Conservation (phyloP, 441 rosid species). For the Jatropha podagrica region DNA sequence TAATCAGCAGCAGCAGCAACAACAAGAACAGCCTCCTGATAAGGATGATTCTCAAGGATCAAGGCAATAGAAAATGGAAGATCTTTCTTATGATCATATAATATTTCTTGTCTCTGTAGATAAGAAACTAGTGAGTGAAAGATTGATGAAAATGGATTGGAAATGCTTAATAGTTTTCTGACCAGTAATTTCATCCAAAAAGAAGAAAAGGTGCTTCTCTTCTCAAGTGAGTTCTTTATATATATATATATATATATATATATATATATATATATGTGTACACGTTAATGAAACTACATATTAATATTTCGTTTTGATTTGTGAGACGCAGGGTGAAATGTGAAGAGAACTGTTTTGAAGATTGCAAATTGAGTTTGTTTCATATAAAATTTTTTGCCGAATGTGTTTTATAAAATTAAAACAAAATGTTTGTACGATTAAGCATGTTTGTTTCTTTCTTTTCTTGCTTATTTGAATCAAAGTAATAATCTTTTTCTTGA, state of each 20-base stretch:
- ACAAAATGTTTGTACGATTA: slow-evolving; percentile 1
- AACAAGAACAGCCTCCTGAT: slow-evolving; percentile 35
- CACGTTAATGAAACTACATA: background rate
- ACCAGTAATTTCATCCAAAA: slow-evolving; percentile 14
- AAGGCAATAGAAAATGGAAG: slow-evolving; percentile 40
- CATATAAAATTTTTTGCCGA: slow-evolving; percentile 2
- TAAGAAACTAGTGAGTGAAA: slow-evolving; percentile 9
- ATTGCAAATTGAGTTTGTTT: slow-evolving; percentile 27
- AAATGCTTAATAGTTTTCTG: background rate
- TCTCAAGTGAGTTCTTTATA: background rate
- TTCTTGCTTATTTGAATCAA: slow-evolving; percentile 23
- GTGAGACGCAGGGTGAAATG: slow-evolving; percentile 27
- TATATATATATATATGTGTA: too few species aligned
- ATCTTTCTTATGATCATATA: too few species aligned
- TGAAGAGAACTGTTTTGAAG: slow-evolving; percentile 26
- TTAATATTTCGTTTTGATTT: background rate
- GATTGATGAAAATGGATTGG: slow-evolving; percentile 11
- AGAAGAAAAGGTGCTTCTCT: slow-evolving; percentile 9
- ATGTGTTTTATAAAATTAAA: slow-evolving; percentile 18
- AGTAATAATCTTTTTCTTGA: background rate
- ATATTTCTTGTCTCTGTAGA: too few species aligned
- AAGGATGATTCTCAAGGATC: slow-evolving; percentile 81
- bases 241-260: too few species aligned
- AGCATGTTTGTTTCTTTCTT: slow-evolving; percentile 1
- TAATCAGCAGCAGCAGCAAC: slow-evolving; percentile 39